phyloP scores from a whole-genome alignment of 805 yeast species.

The Teunomyces cretensis region DNA sequence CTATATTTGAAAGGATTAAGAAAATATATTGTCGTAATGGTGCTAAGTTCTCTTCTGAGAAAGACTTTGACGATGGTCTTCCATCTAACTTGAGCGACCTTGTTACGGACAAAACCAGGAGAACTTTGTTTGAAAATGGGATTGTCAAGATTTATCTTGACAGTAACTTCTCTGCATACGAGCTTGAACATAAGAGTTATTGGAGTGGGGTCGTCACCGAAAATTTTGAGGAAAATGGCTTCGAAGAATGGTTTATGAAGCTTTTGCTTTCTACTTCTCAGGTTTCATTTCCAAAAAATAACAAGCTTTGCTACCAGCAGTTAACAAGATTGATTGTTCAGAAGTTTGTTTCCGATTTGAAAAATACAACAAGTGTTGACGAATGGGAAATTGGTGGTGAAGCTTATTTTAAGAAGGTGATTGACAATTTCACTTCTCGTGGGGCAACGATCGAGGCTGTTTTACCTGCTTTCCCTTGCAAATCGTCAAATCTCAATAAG shows the following conservation, averaged over 20 bases:
- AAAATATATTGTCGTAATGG: constrained; percentile 26
- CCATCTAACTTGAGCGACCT: not conserved
- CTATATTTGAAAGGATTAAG: constrained; percentile 27
- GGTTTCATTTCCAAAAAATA: constrained; percentile 13
- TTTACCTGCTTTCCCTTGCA: constrained; percentile 65
- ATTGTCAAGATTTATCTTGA: constrained; percentile 4
- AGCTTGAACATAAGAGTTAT: constrained; percentile 11
- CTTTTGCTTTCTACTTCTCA: constrained; percentile 23
- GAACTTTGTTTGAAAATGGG: not conserved
- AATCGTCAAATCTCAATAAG: constrained; percentile 56
- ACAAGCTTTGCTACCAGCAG: constrained; percentile 5
- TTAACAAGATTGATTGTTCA: constrained; percentile 29
- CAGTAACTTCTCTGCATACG: constrained; percentile 18
- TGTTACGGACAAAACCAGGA: not conserved
- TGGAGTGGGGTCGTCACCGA: constrained; percentile 32
- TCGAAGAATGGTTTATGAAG: constrained; percentile 35
- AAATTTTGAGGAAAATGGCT: constrained; percentile 17
- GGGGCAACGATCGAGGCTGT: constrained; percentile 52
- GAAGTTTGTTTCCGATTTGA: constrained; percentile 46
- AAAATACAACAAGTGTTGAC: constrained; percentile 47
- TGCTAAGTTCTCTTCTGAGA: constrained; percentile 12
- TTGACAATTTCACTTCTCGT: constrained; percentile 50
- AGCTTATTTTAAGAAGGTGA: constrained; percentile 40
- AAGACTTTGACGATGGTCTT: constrained; percentile 5
- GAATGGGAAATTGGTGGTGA: constrained; percentile 51